Conservation (phyloP, 345 rosid genomes). For the Xanthoceras sorbifolium region DNA sequence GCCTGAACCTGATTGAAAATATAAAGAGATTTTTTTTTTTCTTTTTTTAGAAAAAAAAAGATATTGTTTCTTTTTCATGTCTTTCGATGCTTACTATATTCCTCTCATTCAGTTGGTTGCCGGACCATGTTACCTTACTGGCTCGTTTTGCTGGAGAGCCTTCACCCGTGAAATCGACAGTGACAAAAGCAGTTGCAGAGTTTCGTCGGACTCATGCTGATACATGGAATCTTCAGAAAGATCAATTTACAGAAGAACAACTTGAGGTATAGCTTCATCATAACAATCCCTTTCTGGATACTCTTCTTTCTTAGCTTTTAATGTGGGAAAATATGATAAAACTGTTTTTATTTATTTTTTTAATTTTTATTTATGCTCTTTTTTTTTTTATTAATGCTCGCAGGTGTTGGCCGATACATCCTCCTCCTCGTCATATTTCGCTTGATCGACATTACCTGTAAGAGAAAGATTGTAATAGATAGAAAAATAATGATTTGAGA, state of each 20-base stretch:
- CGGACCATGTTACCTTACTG: constrained; percentile 83
- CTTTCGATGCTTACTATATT: neutral
- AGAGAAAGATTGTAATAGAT: constrained; percentile 18
- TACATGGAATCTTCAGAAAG: constrained; percentile 94
- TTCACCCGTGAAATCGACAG: constrained; percentile 84
- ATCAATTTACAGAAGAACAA: constrained; percentile 84
- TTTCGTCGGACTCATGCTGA: constrained; percentile 95
- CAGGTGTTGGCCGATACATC: constrained; percentile 97
- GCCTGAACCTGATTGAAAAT: too few relatives aligned
- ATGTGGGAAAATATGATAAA: neutral
- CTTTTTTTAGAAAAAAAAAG: neutral
- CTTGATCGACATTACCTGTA: constrained; percentile 47
- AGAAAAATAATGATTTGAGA: constrained; percentile 23
- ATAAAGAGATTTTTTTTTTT: neutral
- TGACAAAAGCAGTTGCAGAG: constrained; percentile 98
- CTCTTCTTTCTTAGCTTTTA: neutral
- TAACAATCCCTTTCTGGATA: neutral
- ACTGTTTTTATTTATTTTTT: neutral
- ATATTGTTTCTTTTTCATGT: neutral
- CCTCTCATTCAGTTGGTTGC: constrained; percentile 70
- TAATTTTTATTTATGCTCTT: constrained; percentile 4
- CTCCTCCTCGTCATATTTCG: constrained; percentile 91
- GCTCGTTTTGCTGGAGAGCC: constrained; percentile 86
- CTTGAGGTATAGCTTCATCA: constrained; percentile 72
- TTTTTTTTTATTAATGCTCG: constrained; percentile 32